phyloP scores from a whole-genome alignment of 2,329 filamentous ascomycete genomes.

The Escovopsis sp. region DNA sequence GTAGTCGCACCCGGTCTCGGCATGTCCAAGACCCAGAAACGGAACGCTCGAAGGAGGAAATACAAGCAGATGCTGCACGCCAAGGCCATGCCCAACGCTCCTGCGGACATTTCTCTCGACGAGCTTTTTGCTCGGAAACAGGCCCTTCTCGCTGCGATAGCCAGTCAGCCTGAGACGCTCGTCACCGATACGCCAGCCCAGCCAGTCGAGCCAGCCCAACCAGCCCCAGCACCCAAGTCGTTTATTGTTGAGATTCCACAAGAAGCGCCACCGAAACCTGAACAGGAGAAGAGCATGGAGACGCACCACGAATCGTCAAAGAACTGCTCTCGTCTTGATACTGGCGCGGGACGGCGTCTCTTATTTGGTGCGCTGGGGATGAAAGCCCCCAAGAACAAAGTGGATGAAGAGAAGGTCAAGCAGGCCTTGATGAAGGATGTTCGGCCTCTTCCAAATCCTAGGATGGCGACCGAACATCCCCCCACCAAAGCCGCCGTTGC shows the following conservation, averaged over 20 bases:
- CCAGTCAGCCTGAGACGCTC: constrained; percentile 5
- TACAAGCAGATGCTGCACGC: constrained; percentile 15
- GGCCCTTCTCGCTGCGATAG: constrained; percentile 19
- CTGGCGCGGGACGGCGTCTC: constrained; percentile 51
- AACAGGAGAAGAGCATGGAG: background rate
- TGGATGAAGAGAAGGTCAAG: constrained; percentile 50
- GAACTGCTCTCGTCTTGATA: constrained; percentile 17
- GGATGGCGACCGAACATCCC: constrained; percentile 13
- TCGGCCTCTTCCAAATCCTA: constrained; percentile 23
- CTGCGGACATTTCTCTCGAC: constrained; percentile 6
- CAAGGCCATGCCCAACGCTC: constrained; percentile 4
- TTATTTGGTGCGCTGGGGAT: constrained; percentile 61
- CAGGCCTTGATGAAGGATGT: constrained; percentile 43
- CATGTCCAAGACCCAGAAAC: constrained; percentile 30
- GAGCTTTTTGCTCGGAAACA: constrained; percentile 26
- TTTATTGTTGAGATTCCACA: background rate
- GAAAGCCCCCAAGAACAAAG: constrained; percentile 50
- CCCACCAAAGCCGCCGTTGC: constrained; percentile 9
- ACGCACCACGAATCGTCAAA: constrained; percentile 2
- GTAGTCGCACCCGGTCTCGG: constrained; percentile 19
- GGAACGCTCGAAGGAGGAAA: constrained; percentile 35
- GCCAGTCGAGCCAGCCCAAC: background rate
- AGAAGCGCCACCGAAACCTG: background rate
- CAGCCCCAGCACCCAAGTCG: background rate
- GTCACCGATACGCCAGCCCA: too few species aligned